Evolutionary conservation across 306 rosid genomes (phyloP), one percentile per base, ranked within the genome.

Genomic region (Calophaca sinica): DNA sequence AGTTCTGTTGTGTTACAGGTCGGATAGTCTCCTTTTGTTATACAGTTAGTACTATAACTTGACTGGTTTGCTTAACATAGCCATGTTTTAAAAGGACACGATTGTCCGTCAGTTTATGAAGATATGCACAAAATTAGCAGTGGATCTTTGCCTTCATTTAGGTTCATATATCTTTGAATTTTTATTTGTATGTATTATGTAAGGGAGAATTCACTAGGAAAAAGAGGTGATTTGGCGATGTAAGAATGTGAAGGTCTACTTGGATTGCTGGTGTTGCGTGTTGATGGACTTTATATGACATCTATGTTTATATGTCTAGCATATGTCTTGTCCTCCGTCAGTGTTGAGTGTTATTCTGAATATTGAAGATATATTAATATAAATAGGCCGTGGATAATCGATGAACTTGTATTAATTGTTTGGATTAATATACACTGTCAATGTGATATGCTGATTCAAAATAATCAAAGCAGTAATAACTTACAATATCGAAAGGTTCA

Each of bases 1-100:
- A 88, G 78, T 57, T 90, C 99, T 62, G 75, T 90, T 9, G 99
- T 94, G 14, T 93, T 91, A 65, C 96, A 94, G 99, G 97, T 90
- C 72, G 8, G 65, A 55, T 72, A 35, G 62, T 76, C 71, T 68
- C 28, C 68, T 53, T 74, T 59, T 55, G 12, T 31, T 72, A 11
- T 70, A 42, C 15, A 75, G 29, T 41, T 49, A 8, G 14, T 62
- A 50, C 52, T 14, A 8, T 15, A 59, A 11, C 46, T 65, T 79
- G 67, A 62, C 62, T 33, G 13, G 33, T 58, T 73, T 80, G 49
- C n/a, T 54, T 72, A 33, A 65, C 38, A 62, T 31, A 33, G 41
- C 28, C 49, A 36, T 58, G 69, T 33, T 65, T 68, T 50, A 38
- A 68, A 68, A 36, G 62, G 68, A 67, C 29, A 50, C 31, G 26